Base-by-base conservation (phyloP, 768 basidiomycete species). In the Trametes cingulata region DNA sequence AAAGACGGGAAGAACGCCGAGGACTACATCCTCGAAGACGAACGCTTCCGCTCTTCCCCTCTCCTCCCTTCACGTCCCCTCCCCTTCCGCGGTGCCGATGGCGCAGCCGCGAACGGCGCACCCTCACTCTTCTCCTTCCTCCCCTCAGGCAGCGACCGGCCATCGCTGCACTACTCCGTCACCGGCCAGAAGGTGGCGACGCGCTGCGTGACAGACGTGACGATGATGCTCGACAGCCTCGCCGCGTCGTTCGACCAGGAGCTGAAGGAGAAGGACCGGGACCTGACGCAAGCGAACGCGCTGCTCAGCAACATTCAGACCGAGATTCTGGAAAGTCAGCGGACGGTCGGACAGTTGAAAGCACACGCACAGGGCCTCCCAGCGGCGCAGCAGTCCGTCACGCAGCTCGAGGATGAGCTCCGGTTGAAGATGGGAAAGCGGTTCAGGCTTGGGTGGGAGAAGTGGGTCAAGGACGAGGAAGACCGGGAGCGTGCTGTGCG, bases 11-110 rank as follows among this genome's bases (percentile, higher is more conserved):
- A 98, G 77, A 95, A 88, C 60, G 91, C 97, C 2, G 96, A 99
- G 75, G 97, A 98, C 72, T 99, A 98, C 69, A 98, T 99, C 64
- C 82, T 99, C 36, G 97, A 99, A 73, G 97, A 99, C 71, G 97
- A 98, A 73, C 86, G 95, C 48, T 98, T 98, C 77, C 84, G 96
- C 39, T 91, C 92, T 1, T 96, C 94, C 7, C 95, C 95, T 2
- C 83, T 86, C 0, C 87, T 92, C 7, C 82, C 85, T 13, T 87
- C 91, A 9, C 83, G 90, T 48, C 75, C 80, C 20, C 71, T 80
- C 24, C 75, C 82, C 19, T 90, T 84, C 73, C 83, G 91, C 55
- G 88, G 87, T 60, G 79, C 84, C 0, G 73, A 74, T 62, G 75
- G 79, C 3, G 68, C 77, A 15, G 60, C 75, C 1, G 66, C 78